These are phyloP conservation scores for Corynespora cassiicola DNA, from an alignment of 2,329 filamentous ascomycete genomes.

Conservation along the genomic window DNA sequence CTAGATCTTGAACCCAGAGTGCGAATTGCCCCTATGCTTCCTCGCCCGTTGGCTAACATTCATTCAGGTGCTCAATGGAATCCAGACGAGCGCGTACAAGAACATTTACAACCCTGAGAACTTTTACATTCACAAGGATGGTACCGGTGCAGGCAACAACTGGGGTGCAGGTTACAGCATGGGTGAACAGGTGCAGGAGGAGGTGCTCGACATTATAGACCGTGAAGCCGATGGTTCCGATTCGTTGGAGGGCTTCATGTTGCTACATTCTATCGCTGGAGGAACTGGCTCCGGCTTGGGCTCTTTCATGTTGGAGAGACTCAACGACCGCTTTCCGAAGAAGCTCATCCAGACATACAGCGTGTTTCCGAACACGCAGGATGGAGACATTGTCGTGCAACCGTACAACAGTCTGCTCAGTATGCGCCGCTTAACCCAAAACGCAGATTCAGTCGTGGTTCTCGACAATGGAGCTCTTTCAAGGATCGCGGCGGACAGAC, in stretches of 20 bases:
- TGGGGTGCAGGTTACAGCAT: slow-evolving; percentile 97
- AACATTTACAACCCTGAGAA: slow-evolving; percentile 99
- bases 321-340: slow-evolving; percentile 98
- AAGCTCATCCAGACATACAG: slow-evolving; percentile 99
- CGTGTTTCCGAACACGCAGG: slow-evolving; percentile 93
- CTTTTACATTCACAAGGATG: slow-evolving; percentile 95
- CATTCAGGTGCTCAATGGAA: slow-evolving; percentile 82
- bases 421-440: slow-evolving; percentile 89
- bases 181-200: slow-evolving; percentile 89
- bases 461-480: slow-evolving; percentile 94
- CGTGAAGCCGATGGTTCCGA: slow-evolving; percentile 97
- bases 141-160: slow-evolving; percentile 94
- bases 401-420: slow-evolving; percentile 97
- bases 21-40: not conserved
- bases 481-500: slow-evolving; percentile 89
- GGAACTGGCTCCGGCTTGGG: slow-evolving; percentile 96
- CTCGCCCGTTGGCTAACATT: not conserved
- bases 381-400: slow-evolving; percentile 92
- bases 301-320: slow-evolving; percentile 89
- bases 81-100: slow-evolving; percentile 91
- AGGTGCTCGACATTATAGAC: slow-evolving; percentile 99
- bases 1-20: slow-evolving; percentile 94
- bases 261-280: slow-evolving; percentile 96
- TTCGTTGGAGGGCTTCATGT: slow-evolving; percentile 98
- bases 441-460: slow-evolving; percentile 96